Evolutionary conservation across 2,329 filamentous ascomycete genomes (phyloP).

Genomic region (Fusarium sp.): DNA sequence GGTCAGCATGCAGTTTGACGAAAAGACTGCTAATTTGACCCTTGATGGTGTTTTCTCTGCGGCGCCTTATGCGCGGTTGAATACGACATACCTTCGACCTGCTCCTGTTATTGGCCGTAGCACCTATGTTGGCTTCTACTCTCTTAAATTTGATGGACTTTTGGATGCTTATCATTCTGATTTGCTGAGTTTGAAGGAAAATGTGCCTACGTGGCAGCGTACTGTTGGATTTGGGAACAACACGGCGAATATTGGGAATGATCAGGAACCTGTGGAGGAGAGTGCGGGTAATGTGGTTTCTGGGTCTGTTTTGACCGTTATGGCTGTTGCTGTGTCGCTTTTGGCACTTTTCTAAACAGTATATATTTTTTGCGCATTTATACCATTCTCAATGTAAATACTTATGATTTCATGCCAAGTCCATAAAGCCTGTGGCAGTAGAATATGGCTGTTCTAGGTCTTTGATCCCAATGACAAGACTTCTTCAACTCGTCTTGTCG

Average conservation of each 20-base stretch:
- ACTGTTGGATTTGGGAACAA: constrained; percentile 11
- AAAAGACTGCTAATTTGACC: background rate
- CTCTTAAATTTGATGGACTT: background rate
- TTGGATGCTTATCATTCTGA: constrained; percentile 8
- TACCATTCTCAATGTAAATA: background rate
- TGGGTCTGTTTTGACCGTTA: rapidly evolving
- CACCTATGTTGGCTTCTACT: too few species aligned
- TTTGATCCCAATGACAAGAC: too few species aligned
- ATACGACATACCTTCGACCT: background rate
- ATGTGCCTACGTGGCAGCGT: background rate
- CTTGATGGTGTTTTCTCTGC: background rate
- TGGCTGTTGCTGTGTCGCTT: background rate
- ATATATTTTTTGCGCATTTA: background rate
- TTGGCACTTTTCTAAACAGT: background rate
- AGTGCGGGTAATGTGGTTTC: background rate
- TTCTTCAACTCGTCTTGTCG: too few species aligned
- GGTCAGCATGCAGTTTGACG: background rate
- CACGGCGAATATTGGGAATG: constrained; percentile 1
- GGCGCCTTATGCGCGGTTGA: background rate
- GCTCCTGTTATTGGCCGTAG: too few species aligned
- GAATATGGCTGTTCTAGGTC: too few species aligned
- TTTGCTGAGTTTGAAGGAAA: background rate
- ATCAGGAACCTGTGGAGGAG: background rate
- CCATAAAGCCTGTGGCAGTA: background rate
- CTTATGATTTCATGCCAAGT: background rate